Evolutionary conservation across 2,329 filamentous ascomycete species (phyloP), one percentile per base, ranked within the genome.

Genomic region (Ophiostoma triangulosporum): DNA sequence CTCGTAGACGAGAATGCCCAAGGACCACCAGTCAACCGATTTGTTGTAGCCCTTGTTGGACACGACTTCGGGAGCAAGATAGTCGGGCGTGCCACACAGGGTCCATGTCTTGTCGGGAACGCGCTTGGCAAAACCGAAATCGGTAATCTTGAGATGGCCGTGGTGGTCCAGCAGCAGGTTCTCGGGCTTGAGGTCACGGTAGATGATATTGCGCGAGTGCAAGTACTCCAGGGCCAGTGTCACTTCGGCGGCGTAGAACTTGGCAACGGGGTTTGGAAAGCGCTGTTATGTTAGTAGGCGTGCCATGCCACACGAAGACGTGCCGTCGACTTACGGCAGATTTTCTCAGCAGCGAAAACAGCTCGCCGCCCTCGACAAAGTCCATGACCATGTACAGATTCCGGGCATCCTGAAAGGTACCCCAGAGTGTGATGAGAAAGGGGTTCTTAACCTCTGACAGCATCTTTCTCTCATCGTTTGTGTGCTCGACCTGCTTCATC

Each of bases 331-430:
- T 70, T 77, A 79, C 80, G 78, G 91, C 83, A 75, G 91, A 97
- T 70, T 98, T 97, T 62, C 93, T 80, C 62, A 98, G 73, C 63
- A 98, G 71, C 61, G 91, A 97, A 68, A 98, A 98, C 53, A 98
- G 76, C 74, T 98, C 93, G 64, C 93, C 93, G 61, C 93, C 93
- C 70, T 98, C 93, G 52, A 98, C 91, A 73, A 98, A 98, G 69
- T 98, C 93, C 93, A 98, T 98, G 63, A 98, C 93, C 93, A 98
- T 98, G 78, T 98, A 98, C 33, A 98, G 74, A 66, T 96, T 97
- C 71, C 83, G 89, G 50, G 83, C 79, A 64, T 98, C 93, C 67
- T 97, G 91, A 69, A 97, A 98, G 9, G 93, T 98, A 55, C 93
- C 93, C 93, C 93, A 98, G 38, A 98, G 75, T 1, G 93, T 98